These are phyloP conservation scores for Yarrowia osloensis DNA, from an alignment of 805 yeast genomes.

Conservation along the genomic window DNA sequence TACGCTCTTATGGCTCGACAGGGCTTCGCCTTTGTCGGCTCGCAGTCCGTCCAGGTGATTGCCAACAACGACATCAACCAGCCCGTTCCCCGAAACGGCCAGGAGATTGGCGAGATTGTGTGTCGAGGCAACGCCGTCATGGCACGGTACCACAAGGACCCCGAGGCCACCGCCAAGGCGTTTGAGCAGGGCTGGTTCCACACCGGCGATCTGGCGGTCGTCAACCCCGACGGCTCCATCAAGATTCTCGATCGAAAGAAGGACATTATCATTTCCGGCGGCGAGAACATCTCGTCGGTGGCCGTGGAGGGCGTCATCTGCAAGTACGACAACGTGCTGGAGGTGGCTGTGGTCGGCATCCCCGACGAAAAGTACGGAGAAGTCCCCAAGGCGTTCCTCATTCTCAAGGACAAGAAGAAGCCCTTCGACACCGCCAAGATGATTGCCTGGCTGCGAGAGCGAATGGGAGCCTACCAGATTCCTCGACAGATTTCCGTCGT, in stretches of 20 bases:
- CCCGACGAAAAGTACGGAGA: constrained; percentile 43
- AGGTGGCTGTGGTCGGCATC: constrained; percentile 42
- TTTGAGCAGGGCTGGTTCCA: constrained; percentile 44
- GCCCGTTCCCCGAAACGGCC: constrained; percentile 41
- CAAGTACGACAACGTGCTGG: constrained; percentile 40
- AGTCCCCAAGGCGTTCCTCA: constrained; percentile 42
- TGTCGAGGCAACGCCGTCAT: constrained; percentile 42
- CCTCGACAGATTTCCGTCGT: constrained; percentile 40
- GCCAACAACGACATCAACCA: constrained; percentile 22
- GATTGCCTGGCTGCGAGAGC: constrained; percentile 36
- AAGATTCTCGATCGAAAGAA: constrained; percentile 43
- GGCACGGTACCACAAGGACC: constrained; percentile 42
- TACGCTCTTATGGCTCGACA: constrained; percentile 42
- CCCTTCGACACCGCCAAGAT: constrained; percentile 35
- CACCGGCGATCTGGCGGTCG: constrained; percentile 44
- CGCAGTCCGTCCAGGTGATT: constrained; percentile 40
- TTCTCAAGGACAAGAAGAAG: constrained; percentile 34
- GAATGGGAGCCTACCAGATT: constrained; percentile 43
- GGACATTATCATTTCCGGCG: constrained; percentile 45
- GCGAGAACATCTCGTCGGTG: constrained; percentile 45
- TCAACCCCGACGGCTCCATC: constrained; percentile 42
- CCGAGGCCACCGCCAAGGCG: constrained; percentile 41
- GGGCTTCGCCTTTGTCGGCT: constrained; percentile 42
- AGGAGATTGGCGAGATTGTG: constrained; percentile 43
- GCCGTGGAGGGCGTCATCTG: constrained; percentile 41